Percentiles rank a stretch among this genome's conserved stretches.
phyloP scores from a whole-genome alignment of 106 monocot genomes.

The Alisma plantagoaquatica region DNA sequence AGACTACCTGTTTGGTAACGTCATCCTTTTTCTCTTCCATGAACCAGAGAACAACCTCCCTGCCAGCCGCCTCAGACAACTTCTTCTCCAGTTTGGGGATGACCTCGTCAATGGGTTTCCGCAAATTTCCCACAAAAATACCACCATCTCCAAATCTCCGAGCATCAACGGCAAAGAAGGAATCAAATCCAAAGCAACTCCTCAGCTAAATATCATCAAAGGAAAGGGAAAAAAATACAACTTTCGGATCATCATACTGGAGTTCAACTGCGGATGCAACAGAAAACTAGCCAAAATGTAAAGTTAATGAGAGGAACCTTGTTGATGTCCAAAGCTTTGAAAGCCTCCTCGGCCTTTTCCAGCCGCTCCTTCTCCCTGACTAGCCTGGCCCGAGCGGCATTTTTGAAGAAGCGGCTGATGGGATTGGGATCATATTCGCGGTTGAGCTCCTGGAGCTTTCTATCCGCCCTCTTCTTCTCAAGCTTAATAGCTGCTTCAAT shows the following conservation, averaged over 20 bases:
- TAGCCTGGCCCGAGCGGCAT: constrained; percentile 24
- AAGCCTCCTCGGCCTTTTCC: constrained; percentile 68
- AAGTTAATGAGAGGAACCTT: too few relatives aligned
- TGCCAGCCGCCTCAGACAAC: constrained; percentile 64
- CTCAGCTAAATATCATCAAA: constrained; percentile 32
- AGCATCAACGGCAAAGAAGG: constrained; percentile 78
- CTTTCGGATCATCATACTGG: too few relatives aligned
- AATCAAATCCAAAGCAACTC: constrained; percentile 76
- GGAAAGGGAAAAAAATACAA: too few relatives aligned
- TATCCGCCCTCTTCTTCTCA: constrained; percentile 78
- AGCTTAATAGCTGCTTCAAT: constrained; percentile 88
- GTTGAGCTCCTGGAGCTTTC: constrained; percentile 58
- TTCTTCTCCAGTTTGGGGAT: constrained; percentile 69
- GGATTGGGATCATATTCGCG: constrained; percentile 34
- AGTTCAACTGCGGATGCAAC: too few relatives aligned
- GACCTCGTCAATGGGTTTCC: constrained; percentile 73
- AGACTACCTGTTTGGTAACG: constrained; percentile 63
- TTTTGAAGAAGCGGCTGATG: constrained; percentile 30
- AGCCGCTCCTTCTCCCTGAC: constrained; percentile 64
- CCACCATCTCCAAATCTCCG: constrained; percentile 87
- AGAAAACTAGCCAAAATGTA: too few relatives aligned
- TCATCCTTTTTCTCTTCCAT: constrained; percentile 80
- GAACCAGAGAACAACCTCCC: constrained; percentile 81
- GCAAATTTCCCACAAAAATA: constrained; percentile 76
- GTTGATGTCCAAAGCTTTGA: constrained; percentile 87